Conservation (phyloP, 2,329 filamentous ascomycete genomes). For the Epichloe gansuensis region DNA sequence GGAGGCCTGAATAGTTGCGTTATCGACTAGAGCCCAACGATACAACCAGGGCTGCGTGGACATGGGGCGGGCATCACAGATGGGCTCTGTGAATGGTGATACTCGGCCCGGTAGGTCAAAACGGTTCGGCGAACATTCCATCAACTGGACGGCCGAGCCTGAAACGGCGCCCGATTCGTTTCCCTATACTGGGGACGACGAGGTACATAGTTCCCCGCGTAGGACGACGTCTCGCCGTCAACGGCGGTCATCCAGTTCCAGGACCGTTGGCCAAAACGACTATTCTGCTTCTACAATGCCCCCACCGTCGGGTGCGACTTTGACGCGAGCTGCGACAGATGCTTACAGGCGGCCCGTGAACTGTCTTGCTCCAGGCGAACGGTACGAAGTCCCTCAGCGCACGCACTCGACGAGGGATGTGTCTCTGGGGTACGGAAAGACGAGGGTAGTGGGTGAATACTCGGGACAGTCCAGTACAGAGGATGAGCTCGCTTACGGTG, state of each 20-base stretch:
- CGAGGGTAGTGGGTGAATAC: not conserved
- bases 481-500: conserved; percentile 1
- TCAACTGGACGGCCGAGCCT: conserved; percentile 8
- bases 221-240: conserved; percentile 14
- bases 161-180: conserved; percentile 13
- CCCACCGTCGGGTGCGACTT: conserved; percentile 10
- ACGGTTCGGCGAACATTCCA: conserved; percentile 10
- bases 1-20: not conserved
- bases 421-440: conserved; percentile 6
- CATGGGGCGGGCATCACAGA: conserved; percentile 20
- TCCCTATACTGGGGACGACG: conserved; percentile 16
- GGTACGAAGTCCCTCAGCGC: not conserved
- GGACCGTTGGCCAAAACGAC: conserved; percentile 17
- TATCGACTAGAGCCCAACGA: conserved; percentile 14
- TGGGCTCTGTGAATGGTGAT: conserved; percentile 17
- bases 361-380: conserved; percentile 15
- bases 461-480: conserved; percentile 2
- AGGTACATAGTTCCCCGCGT: conserved; percentile 21
- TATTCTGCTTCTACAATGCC: conserved; percentile 13
- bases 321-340: conserved; percentile 17
- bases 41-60: conserved; percentile 13
- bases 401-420: conserved; percentile 9
- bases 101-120: conserved; percentile 16
- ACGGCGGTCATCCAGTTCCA: conserved; percentile 9
- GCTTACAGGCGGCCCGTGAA: conserved; percentile 17